Base-by-base conservation (phyloP, 306 rosid genomes). In the Spatholobus suberectus region DNA sequence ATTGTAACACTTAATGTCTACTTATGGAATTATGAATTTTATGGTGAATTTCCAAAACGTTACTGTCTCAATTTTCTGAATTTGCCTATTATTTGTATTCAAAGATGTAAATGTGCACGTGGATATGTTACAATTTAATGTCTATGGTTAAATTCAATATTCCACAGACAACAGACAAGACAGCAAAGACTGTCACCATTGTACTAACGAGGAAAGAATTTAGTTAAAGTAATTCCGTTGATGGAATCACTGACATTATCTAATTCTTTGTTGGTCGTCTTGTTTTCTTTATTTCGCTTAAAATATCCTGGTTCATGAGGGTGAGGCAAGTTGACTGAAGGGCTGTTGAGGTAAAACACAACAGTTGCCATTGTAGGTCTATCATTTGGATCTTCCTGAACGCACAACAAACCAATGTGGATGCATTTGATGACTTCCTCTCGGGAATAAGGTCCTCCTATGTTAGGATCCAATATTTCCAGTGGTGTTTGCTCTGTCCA, bases 331-430 rank as follows among this genome's bases (percentile, higher is more conserved):
- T 73, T 24, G n/a, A 70, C 14, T 20, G 88, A 79, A 20, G 59
- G 79, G 46, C 87, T 89, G 43, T 75, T 86, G 15, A 89, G 87
- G 79, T 70, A 81, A 13, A 20, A 51, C 29, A 81, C 71, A 27
- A 87, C 41, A 1, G 75, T 75, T 73, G 84, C 80, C 90, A 89
- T 87, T 13, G 90, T 81, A 10, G 92, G 88, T 15, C 92, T 89
- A 5, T 79, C 85, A 20, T 59, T 32, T 41, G 90, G 86, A 76
- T 84, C 81, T 40, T 89, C 92, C 17, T 87, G 92, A 71, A 89
- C 89, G 17, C 87, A 89, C 5, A 89, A 76, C 55, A 89, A 73
- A 4, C 90, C 87, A 35, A 87, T 85, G 12, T 87, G 89, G 46
- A 85, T 82, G 83, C 85, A 89, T 75, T 84, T 85, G 24, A 72